Percentiles rank a stretch among this genome's conserved stretches.
These are phyloP conservation scores for Gymnopilus dilepis DNA, from an alignment of 768 basidiomycete species.

Conservation along the genomic window DNA sequence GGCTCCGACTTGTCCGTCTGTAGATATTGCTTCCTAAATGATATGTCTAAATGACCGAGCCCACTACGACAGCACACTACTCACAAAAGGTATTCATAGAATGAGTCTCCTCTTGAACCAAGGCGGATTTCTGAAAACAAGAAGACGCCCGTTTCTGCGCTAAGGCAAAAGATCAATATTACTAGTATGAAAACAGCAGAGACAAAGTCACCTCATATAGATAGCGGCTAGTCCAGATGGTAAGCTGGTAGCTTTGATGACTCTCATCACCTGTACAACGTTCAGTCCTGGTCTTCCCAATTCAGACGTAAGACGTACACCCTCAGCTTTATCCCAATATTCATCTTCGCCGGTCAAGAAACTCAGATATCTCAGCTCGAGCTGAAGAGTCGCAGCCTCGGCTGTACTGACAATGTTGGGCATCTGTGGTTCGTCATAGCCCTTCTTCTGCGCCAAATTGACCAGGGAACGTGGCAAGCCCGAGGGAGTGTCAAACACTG, in stretches of 20 bases:
- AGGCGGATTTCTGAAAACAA: slow-evolving; percentile 79
- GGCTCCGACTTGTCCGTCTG: slow-evolving; percentile 83
- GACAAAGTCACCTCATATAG: slow-evolving; percentile 68
- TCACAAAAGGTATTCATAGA: slow-evolving; percentile 90
- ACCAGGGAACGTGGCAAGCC: slow-evolving; percentile 81
- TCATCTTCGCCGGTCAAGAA: slow-evolving; percentile 73
- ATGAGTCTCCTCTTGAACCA: slow-evolving; percentile 94
- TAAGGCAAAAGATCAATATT: slow-evolving; percentile 19
- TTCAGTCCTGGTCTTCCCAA: neutral
- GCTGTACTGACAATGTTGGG: slow-evolving; percentile 77
- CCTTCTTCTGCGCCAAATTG: slow-evolving; percentile 69
- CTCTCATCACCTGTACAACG: slow-evolving; percentile 58
- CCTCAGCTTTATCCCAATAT: slow-evolving; percentile 87
- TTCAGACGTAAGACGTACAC: slow-evolving; percentile 42
- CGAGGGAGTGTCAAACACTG: slow-evolving; percentile 80
- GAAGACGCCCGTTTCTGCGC: slow-evolving; percentile 50
- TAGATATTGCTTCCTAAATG: slow-evolving; percentile 73
- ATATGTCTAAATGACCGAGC: neutral
- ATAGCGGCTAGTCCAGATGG: slow-evolving; percentile 82
- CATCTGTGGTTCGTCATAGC: slow-evolving; percentile 63
- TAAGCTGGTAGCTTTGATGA: slow-evolving; percentile 63
- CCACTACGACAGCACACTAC: slow-evolving; percentile 20
- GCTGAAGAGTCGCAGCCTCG: slow-evolving; percentile 85
- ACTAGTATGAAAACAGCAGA: neutral
- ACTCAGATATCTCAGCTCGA: slow-evolving; percentile 89